phyloP scores from a whole-genome alignment of 257 asterid genomes.

The Solanum rostratum region DNA sequence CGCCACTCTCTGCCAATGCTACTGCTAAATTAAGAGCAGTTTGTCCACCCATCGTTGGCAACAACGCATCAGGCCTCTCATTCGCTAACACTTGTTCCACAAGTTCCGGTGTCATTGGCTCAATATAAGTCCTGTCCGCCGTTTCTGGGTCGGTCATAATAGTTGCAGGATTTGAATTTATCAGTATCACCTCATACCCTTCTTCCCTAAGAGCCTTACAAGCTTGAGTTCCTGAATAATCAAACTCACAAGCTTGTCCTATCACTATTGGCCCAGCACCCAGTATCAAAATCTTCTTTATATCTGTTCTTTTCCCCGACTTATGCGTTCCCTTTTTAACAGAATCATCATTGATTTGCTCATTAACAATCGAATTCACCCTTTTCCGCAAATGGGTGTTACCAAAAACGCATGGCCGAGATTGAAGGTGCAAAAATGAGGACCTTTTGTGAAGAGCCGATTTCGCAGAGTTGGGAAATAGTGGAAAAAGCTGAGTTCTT shows the following conservation, averaged over 20 bases:
- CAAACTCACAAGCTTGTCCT: conserved; percentile 97
- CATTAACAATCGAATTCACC: conserved; percentile 9
- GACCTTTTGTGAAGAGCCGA: background rate
- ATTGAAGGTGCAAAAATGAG: conserved; percentile 8
- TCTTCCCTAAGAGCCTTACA: conserved; percentile 96
- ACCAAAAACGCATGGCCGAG: conserved; percentile 18
- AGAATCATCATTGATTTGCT: conserved; percentile 1
- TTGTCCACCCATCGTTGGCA: conserved; percentile 99
- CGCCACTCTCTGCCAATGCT: conserved; percentile 89
- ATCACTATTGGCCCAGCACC: conserved; percentile 99
- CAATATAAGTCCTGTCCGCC: conserved; percentile 93
- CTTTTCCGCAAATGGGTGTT: conserved; percentile 19
- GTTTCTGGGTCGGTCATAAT: conserved; percentile 91
- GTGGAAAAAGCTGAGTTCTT: conserved; percentile 25
- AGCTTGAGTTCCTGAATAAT: conserved; percentile 98
- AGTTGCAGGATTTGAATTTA: conserved; percentile 95
- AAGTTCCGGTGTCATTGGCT: conserved; percentile 96
- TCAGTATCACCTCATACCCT: conserved; percentile 85
- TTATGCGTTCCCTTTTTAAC: conserved; percentile 10
- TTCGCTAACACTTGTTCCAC: conserved; percentile 90
- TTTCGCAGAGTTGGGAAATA: conserved; percentile 10
- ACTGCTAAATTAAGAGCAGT: conserved; percentile 95
- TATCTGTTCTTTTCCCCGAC: conserved; percentile 70
- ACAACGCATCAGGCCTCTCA: conserved; percentile 89
- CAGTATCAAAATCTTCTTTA: conserved; percentile 78